phyloP scores from a whole-genome alignment of 805 yeast genomes.

The Metschnikowia dekortorum region DNA sequence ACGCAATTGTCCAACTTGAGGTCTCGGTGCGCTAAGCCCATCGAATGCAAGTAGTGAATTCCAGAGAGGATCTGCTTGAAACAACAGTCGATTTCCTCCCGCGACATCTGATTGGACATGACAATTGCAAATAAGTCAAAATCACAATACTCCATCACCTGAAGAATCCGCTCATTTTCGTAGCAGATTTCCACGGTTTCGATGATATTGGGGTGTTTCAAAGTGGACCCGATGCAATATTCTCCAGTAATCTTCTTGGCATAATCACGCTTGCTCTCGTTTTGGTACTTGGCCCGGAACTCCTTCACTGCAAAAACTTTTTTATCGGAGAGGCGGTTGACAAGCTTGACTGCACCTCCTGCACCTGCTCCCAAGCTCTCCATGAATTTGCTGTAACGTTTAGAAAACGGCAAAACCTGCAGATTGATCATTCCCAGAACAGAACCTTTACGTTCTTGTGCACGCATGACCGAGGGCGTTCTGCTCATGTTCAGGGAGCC shows the following conservation, averaged over 20 bases:
- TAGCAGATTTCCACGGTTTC: constrained; percentile 89
- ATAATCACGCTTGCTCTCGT: constrained; percentile 79
- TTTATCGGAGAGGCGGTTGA: constrained; percentile 60
- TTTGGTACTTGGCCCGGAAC: constrained; percentile 69
- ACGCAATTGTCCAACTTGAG: constrained; percentile 92
- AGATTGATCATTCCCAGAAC: constrained; percentile 29
- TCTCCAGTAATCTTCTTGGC: constrained; percentile 91
- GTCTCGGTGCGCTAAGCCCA: constrained; percentile 90
- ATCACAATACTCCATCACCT: constrained; percentile 94
- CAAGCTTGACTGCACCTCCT: constrained; percentile 82
- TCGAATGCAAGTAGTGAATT: constrained; percentile 70
- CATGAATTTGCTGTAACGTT: constrained; percentile 76
- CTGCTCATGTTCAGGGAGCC: constrained; percentile 21
- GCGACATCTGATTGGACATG: constrained; percentile 85
- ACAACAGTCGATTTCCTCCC: constrained; percentile 79
- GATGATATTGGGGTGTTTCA: constrained; percentile 84
- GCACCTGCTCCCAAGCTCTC: constrained; percentile 93
- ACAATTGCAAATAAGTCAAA: constrained; percentile 91
- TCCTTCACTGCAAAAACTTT: constrained; percentile 89
- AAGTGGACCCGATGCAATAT: constrained; percentile 87
- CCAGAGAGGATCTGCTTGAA: constrained; percentile 84
- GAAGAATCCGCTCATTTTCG: constrained; percentile 80
- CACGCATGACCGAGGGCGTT: constrained; percentile 28
- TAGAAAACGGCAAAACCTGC: constrained; percentile 54
- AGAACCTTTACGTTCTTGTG: constrained; percentile 34